Base-by-base conservation (phyloP, 768 basidiomycete genomes). In the Asterophora parasitica region DNA sequence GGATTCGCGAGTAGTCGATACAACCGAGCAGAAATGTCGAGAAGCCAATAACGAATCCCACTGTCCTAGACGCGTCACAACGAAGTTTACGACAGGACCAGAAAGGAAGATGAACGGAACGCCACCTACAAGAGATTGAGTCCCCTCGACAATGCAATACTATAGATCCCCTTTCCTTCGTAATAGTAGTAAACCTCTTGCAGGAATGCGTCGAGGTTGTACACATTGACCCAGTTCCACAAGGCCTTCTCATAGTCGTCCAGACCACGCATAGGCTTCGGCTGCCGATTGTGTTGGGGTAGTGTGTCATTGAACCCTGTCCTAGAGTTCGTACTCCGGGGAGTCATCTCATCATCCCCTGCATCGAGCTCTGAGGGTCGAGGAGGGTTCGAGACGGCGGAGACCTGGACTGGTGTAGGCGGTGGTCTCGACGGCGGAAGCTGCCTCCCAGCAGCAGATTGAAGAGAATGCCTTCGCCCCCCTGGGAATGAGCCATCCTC, bases 211-310 rank as follows among this genome's bases (percentile, higher is more conserved):
- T 99, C 96, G 32, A 99, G 76, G 62, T 99, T 97, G 62, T 92
- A 92, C 10, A 98, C 92, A 62, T 99, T 99, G 50, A 97, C 92
- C 96, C 96, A 99, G 49, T 89, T 88, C 96, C 96, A 99, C 40
- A 98, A 66, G 1, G 96, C 96, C 49, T 83, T 84, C 65, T 99
- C 93, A 59, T 89, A 84, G 10, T 82, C 81, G 59, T 92, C 87
- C 37, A 92, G 63, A 7, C 89, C 86, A 42, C 81, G 77, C 76
- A 83, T 78, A 35, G 69, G 73, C 50, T 71, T 80, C 15, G 67
- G 58, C 35, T 63, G 70, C 45, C 66, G 62, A 15, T 62, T 61
- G 17, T 64, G 59, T 26, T 62, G 56, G 30, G 62, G 65, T 7
- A 67, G 61, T 3, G 64, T 59, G 48, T 59, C 61, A 17, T 57